Base-by-base conservation (phyloP, 345 rosid species). In the Eucalyptus marginata region DNA sequence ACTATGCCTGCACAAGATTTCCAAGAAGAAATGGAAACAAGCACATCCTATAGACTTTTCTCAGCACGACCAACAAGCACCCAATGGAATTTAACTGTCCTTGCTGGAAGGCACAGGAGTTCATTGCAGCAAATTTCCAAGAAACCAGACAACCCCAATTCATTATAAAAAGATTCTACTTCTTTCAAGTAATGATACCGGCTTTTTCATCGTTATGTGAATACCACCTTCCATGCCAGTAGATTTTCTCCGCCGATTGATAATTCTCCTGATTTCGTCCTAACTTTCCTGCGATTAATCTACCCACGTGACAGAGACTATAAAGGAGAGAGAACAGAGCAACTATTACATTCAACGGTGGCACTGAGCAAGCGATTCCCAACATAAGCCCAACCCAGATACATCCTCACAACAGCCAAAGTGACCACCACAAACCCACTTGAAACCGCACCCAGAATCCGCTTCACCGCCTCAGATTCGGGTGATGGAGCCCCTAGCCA, bases 331-430 rank as follows among this genome's bases (percentile, higher is more conserved):
- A 89, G 51, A 8, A 4, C 8, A 86, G 36, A 47, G 25, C 86
- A 49, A 51, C 25, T 89, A 1, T 90, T 93, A 95, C 98, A 97
- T 88, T 96, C 99, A 58, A 97, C 97, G 20, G 99, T 97, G 93
- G 99, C 99, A 88, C 98, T 97, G 85, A 97, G 99, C 94, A 97
- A 91, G 29, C 98, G 97, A 87, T 97, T 97, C 56, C 99, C 98
- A 62, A 97, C 99, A 86, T 97, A 97, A 89, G 99, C 99, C 99
- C 99, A 96, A 87, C 99, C 99, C 46, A 97, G 93, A 89, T 96
- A 97, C 99, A 97, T 97, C 92, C 99, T 95, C 27, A 96, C 93
- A 47, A 96, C 99, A n/a, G 96, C 95, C 64, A 97, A 92, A n/a
- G 97, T 96, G 25, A 96, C 98, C 44, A 94, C 94, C 66, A 96